These are phyloP conservation scores for Erysimum cheiranthoides DNA, from an alignment of 345 rosid species.

Conservation along the genomic window DNA sequence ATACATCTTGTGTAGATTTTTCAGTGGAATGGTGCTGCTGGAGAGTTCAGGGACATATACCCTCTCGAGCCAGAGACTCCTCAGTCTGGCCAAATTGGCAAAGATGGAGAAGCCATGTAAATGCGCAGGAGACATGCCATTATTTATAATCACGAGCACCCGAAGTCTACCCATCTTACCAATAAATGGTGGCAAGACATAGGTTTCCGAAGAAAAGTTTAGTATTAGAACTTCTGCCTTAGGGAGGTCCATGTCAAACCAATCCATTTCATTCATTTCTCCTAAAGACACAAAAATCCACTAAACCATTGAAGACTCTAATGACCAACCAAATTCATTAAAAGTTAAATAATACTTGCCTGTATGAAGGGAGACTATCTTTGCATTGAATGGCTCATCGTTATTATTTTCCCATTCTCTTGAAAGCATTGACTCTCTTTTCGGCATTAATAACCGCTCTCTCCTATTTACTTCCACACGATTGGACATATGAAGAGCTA, in stretches of 20 bases:
- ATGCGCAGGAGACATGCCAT: constrained; percentile 54
- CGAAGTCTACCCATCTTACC: constrained; percentile 71
- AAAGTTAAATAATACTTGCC: constrained; percentile 41
- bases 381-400: constrained; percentile 66
- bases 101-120: constrained; percentile 59
- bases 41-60: constrained; percentile 55
- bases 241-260: constrained; percentile 81
- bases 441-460: constrained; percentile 72
- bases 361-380: constrained; percentile 77
- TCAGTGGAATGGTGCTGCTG: constrained; percentile 48
- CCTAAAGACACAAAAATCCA: constrained; percentile 42
- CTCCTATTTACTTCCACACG: constrained; percentile 53
- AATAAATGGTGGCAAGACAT: constrained; percentile 77
- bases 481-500: constrained; percentile 68
- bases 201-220: constrained; percentile 63
- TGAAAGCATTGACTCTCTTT: constrained; percentile 61
- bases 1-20: constrained; percentile 59
- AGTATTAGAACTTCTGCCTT: constrained; percentile 80
- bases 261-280: constrained; percentile 82
- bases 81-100: constrained; percentile 54
- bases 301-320: not conserved
- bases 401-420: constrained; percentile 79
- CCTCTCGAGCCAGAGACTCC: constrained; percentile 87
- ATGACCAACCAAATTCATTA: not conserved
- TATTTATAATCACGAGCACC: constrained; percentile 71